phyloP scores from a whole-genome alignment of 768 basidiomycete genomes.

The Russula sp. region DNA sequence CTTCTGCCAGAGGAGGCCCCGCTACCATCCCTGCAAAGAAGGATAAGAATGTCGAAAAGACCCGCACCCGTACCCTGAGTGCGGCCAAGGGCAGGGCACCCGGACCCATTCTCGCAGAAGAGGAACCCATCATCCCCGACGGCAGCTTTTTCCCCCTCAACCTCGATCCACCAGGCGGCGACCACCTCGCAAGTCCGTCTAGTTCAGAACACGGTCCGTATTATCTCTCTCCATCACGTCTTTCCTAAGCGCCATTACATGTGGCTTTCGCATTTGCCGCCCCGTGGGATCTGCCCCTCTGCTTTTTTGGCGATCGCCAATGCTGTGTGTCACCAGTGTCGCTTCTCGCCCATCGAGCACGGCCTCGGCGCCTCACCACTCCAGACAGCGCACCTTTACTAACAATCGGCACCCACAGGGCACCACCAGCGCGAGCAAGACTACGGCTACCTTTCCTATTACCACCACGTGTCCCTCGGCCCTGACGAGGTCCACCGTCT shows the following conservation, averaged over 20 bases:
- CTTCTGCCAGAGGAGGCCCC: conserved; percentile 30
- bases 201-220: conserved; percentile 19
- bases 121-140: conserved; percentile 29
- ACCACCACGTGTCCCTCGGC: conserved; percentile 69
- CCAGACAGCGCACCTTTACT: not conserved
- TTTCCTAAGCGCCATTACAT: not conserved
- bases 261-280: not conserved
- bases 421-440: conserved; percentile 30
- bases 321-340: not conserved
- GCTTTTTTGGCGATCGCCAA: not conserved
- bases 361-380: not conserved
- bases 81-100: conserved; percentile 30
- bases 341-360: not conserved
- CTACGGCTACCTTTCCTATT: conserved; percentile 71
- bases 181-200: conserved; percentile 14
- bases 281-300: not conserved
- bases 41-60: conserved; percentile 38
- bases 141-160: conserved; percentile 31
- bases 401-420: conserved; percentile 15
- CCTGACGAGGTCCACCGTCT: conserved; percentile 65
- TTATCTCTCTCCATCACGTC: not conserved
- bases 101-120: conserved; percentile 32
- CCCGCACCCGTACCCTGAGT: conserved; percentile 37
- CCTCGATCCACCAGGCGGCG: conserved; percentile 27
- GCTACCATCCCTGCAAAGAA: conserved; percentile 25